phyloP scores from a whole-genome alignment of 306 rosid genomes.

The Neltuma alba region DNA sequence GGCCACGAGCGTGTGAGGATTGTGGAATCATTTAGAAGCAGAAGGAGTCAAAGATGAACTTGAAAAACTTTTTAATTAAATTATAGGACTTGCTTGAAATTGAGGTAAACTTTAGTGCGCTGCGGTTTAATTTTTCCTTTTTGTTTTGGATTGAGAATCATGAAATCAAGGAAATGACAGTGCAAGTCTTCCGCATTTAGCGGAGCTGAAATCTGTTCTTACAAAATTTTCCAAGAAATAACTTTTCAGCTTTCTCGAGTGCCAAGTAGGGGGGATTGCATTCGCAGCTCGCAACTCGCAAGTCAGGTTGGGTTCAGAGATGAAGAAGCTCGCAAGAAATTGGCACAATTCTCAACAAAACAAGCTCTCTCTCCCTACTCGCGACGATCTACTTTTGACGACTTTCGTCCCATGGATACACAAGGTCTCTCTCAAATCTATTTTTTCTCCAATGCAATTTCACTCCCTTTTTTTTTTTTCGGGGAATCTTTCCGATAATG shows the following conservation, averaged over 20 bases:
- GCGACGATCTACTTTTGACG: conserved; percentile 51
- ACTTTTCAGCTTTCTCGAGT: background rate
- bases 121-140: no score
- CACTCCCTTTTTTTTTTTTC: background rate
- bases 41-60: no score
- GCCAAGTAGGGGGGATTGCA: background rate
- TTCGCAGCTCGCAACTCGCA: background rate
- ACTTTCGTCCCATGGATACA: conserved; percentile 64
- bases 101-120: no score
- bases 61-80: no score
- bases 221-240: background rate
- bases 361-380: conserved; percentile 69
- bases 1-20: no score
- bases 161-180: background rate
- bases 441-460: conserved; percentile 19
- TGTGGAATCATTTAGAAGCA: no score
- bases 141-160: background rate
- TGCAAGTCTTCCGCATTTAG: background rate
- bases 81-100: no score
- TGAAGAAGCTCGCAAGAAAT: conserved; percentile 68
- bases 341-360: conserved; percentile 48
- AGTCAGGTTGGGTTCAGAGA: conserved; percentile 26
- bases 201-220: background rate
- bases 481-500: background rate
- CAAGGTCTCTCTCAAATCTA: conserved; percentile 47